Conservation (phyloP, 2,329 filamentous ascomycete genomes). For the Fusarium sp. region DNA sequence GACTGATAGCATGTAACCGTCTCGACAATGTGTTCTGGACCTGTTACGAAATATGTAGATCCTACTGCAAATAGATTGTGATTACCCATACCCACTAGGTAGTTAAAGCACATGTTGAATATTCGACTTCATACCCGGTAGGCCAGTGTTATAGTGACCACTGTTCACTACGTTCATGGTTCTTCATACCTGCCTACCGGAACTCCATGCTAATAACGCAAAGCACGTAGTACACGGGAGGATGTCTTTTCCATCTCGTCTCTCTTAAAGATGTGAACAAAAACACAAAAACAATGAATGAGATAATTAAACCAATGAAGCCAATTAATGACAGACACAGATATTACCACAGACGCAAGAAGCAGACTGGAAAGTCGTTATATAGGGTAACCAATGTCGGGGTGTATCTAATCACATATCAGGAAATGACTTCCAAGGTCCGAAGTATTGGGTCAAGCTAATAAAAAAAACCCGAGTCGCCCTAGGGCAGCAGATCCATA, state of each 20-base stretch:
- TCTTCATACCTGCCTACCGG: background rate
- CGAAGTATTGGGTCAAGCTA: background rate
- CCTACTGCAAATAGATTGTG: background rate
- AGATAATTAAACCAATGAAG: background rate
- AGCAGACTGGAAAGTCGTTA: background rate
- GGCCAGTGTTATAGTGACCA: too few relatives aligned
- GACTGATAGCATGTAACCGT: background rate
- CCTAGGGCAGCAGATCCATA: background rate
- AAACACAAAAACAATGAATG: background rate
- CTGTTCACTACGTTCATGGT: background rate
- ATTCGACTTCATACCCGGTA: background rate
- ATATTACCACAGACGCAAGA: too few relatives aligned
- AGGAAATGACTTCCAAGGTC: background rate
- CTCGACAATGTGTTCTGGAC: background rate
- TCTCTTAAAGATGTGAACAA: too few relatives aligned
- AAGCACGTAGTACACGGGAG: background rate
- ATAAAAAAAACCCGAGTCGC: background rate
- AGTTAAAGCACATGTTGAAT: background rate
- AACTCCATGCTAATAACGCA: background rate
- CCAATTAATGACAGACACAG: background rate
- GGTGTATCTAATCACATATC: background rate
- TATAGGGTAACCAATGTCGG: conserved; percentile 3
- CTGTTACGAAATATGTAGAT: background rate
- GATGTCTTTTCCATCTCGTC: background rate
- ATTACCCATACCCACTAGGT: background rate